These are phyloP conservation scores for Citrus mangshanensis DNA, from an alignment of 345 rosid species.

Conservation along the genomic window DNA sequence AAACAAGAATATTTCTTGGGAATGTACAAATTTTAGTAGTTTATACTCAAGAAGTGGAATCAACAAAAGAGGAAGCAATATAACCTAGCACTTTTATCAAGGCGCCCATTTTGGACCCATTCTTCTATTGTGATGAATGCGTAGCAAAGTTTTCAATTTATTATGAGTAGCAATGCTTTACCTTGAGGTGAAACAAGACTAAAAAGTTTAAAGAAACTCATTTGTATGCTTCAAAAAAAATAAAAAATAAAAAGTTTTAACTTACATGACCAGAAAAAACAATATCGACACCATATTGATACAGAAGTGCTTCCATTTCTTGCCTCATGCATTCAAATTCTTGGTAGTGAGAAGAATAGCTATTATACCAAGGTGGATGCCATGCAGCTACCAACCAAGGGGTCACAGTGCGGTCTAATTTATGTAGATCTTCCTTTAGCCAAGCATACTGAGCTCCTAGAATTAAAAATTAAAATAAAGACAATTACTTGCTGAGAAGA, in stretches of 20 bases:
- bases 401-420: constrained; percentile 49
- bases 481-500: neutral
- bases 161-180: neutral
- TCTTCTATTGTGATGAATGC: neutral
- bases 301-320: constrained; percentile 80
- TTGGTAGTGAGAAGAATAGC: constrained; percentile 79
- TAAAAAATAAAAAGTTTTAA: neutral
- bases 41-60: neutral
- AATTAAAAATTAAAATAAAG: constrained; percentile 9
- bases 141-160: neutral
- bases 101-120: neutral
- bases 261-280: constrained; percentile 84
- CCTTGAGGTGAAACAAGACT: too few species aligned
- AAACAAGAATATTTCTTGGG: neutral
- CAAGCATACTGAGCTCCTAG: constrained; percentile 68
- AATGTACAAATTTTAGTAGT: neutral
- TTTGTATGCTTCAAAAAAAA: neutral
- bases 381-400: constrained; percentile 85
- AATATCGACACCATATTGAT: constrained; percentile 61
- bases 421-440: constrained; percentile 63
- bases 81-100: neutral
- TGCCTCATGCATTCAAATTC: constrained; percentile 96
- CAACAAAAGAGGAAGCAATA: neutral
- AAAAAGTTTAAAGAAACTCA: neutral
- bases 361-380: constrained; percentile 92